These are phyloP conservation scores for Colletotrichum sp. DNA, from an alignment of 2,329 filamentous ascomycete genomes.

Conservation along the genomic window DNA sequence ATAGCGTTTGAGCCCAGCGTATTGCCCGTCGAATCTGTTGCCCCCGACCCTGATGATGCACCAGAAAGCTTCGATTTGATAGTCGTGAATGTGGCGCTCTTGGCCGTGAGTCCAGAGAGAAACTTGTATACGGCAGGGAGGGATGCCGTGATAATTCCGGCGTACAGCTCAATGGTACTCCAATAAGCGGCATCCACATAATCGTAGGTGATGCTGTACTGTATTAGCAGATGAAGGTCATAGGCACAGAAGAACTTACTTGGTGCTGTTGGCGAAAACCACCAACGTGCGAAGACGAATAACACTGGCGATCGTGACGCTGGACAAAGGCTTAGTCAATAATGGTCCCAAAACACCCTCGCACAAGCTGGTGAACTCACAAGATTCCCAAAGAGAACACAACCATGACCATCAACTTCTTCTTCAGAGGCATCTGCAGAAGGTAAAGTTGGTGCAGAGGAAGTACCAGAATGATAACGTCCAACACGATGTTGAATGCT, in stretches of 20 bases:
- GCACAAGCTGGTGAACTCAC: not conserved
- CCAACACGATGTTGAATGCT: conserved; percentile 24
- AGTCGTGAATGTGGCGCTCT: not conserved
- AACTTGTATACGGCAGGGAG: conserved; percentile 4
- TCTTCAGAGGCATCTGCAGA: conserved; percentile 23
- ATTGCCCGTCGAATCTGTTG: not conserved
- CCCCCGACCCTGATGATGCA: not conserved
- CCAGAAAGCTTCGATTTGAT: not conserved
- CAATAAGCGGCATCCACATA: conserved; percentile 7
- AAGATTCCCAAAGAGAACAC: conserved; percentile 26
- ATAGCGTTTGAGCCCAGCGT: not conserved
- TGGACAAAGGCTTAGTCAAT: not conserved
- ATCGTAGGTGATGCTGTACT: not conserved
- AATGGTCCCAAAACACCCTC: not conserved
- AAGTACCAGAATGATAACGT: conserved; percentile 24
- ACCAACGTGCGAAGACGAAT: not conserved
- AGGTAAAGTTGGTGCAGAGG: conserved; percentile 21
- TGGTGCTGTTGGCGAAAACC: not conserved
- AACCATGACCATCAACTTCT: conserved; percentile 20
- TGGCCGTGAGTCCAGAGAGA: not conserved
- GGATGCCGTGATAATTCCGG: not conserved
- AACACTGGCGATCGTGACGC: conserved; percentile 1
- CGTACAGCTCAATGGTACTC: conserved; percentile 17
- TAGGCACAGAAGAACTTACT: not conserved
- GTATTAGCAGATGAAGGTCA: rapidly evolving